Evolutionary conservation across 2,329 filamentous ascomycete species (phyloP).

Genomic region (Penicillium sp.): DNA sequence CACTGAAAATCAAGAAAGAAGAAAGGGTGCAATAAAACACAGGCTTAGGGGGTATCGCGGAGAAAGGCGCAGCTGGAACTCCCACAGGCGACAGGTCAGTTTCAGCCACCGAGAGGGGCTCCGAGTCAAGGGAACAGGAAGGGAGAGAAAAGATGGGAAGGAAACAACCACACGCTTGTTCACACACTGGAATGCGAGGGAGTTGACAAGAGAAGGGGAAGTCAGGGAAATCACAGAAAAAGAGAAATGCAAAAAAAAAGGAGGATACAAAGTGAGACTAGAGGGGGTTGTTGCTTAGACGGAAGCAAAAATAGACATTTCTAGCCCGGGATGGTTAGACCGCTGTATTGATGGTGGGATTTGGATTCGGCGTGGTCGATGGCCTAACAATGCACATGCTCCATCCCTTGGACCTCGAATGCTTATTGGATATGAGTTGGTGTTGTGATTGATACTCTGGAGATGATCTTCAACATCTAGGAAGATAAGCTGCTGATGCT

Average conservation of each 20-base stretch:
- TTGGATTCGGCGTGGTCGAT: too few species aligned
- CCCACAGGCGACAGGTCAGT: slow-evolving; percentile 3
- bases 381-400: slow-evolving; percentile 13
- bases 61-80: slow-evolving; percentile 3
- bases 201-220: slow-evolving; percentile 11
- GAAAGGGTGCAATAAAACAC: too few species aligned
- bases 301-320: slow-evolving; percentile 21
- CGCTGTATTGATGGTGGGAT: too few species aligned
- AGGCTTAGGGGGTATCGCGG: slow-evolving; percentile 13
- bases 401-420: slow-evolving; percentile 12
- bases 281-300: slow-evolving; percentile 9
- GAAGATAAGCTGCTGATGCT: too few species aligned
- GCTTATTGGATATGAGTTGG: slow-evolving; percentile 7
- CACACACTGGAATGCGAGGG: slow-evolving; percentile 12
- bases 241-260: slow-evolving; percentile 16
- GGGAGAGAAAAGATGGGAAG: slow-evolving; percentile 6
- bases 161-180: background rate
- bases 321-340: slow-evolving; percentile 8
- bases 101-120: slow-evolving; percentile 16
- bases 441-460: too few species aligned
- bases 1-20: slow-evolving; percentile 1
- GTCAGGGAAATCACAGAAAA: slow-evolving; percentile 4
- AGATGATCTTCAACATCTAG: too few species aligned
- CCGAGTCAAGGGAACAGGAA: slow-evolving; percentile 4
- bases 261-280: slow-evolving; percentile 13